Evolutionary conservation across 140 eudicot species (phyloP), one percentile per base, ranked within the genome.

Genomic region (Bidens hawaiensis): DNA sequence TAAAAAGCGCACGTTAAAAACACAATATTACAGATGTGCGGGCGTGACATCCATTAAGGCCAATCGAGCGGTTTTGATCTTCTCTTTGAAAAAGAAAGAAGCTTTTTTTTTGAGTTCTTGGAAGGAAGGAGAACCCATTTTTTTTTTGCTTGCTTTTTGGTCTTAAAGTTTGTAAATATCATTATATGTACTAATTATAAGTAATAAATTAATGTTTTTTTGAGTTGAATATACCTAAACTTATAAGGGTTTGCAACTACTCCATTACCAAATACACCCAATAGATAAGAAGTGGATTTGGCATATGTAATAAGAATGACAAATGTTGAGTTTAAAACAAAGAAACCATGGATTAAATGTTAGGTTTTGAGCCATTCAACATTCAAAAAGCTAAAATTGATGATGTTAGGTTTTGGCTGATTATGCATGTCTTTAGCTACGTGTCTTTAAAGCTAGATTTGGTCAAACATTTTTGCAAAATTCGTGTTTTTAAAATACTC

Each of bases 21-120:
- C 26, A 40, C 1, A 43, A 17, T 27, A 89, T 82, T 64, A 87
- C 98, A 91, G 23, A 62, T 91, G 80, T 18, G 74, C 80, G 21
- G 93, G 96, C 5, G 98, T 91, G 53, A 82, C 96, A 64, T 91
- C 96, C 0, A 91, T 85, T 33, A 91, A 75, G 17, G 72, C 89
- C 73, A 91, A 63, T 40, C 95, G 68, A 5, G 96, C 93, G 12
- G 81, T 76, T 68, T 87, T 91, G 79, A 91, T 87, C 74, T 80
- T 88, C 49, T 91, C 96, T 68, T 79, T 87, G 68, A 87, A 69
- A 83, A 83, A 91, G 75, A 85, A 76, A n/a, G 93, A 82, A 63
- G 98, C 91, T 68, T 84, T 90, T 45, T 80, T 87, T 64, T 70
- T 91, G 79, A 91, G 77, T 49, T 87, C 93, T 59, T 82, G 78